A percentile compares a stretch with the other conserved stretches of the same genome.
Evolutionary conservation across 2,329 filamentous ascomycete genomes (phyloP).

Genomic region (Hortaea werneckii): DNA sequence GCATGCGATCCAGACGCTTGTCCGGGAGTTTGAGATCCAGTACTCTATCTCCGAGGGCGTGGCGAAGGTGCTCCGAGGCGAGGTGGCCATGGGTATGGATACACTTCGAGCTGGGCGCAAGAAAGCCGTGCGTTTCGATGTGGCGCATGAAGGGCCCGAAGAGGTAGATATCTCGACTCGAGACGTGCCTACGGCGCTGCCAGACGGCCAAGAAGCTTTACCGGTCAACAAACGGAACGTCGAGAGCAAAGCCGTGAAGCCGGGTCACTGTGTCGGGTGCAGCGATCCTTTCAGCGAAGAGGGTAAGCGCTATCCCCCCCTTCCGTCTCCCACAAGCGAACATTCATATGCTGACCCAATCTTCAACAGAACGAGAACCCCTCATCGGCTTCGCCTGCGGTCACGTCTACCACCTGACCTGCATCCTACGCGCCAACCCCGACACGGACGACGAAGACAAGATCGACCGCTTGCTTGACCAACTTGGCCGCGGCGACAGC

Average conservation of each 20-base stretch:
- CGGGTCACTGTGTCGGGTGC: slow-evolving; percentile 32
- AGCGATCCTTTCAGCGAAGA: slow-evolving; percentile 28
- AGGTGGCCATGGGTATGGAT: slow-evolving; percentile 77
- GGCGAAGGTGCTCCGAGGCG: slow-evolving; percentile 73
- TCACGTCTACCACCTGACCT: slow-evolving; percentile 69
- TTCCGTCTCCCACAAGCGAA: too few species aligned
- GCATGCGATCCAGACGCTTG: slow-evolving; percentile 79
- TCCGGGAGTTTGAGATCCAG: slow-evolving; percentile 93
- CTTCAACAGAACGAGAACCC: slow-evolving; percentile 50
- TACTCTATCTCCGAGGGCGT: slow-evolving; percentile 85
- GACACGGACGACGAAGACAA: slow-evolving; percentile 28
- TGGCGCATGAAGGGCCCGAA: slow-evolving; percentile 31
- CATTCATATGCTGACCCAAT: too few species aligned
- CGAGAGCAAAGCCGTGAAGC: slow-evolving; percentile 14
- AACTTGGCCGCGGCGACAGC: slow-evolving; percentile 29
- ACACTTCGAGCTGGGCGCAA: slow-evolving; percentile 69
- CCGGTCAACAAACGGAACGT: slow-evolving; percentile 15
- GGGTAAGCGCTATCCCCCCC: slow-evolving; percentile 16
- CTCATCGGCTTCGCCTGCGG: slow-evolving; percentile 73
- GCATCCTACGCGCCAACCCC: slow-evolving; percentile 45
- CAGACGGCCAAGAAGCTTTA: slow-evolving; percentile 14
- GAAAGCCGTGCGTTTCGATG: slow-evolving; percentile 81
- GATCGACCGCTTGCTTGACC: slow-evolving; percentile 24
- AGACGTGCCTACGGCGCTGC: slow-evolving; percentile 19
- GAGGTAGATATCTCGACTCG: slow-evolving; percentile 25